These are phyloP conservation scores for Alternaria viburni DNA, from an alignment of 2,329 filamentous ascomycete genomes.

Conservation along the genomic window DNA sequence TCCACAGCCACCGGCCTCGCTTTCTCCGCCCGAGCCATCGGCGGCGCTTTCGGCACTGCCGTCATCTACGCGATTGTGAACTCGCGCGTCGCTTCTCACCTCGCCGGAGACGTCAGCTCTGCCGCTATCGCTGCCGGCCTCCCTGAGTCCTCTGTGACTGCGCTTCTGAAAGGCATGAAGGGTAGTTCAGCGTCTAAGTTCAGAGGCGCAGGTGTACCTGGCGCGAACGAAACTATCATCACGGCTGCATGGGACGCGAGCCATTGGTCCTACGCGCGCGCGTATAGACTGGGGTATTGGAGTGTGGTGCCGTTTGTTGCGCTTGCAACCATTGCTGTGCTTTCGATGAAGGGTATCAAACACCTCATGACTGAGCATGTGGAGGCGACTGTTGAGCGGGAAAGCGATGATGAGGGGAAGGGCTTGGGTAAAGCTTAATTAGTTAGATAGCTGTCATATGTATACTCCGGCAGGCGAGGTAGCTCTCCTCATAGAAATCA, in stretches of 20 bases:
- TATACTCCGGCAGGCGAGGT: too few relatives aligned
- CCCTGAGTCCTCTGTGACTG: conserved; percentile 22
- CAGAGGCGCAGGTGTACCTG: conserved; percentile 17
- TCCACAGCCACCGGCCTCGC: conserved; percentile 42
- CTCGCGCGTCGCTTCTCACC: conserved; percentile 28
- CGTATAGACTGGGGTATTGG: conserved; percentile 39
- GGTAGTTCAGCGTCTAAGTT: conserved; percentile 18
- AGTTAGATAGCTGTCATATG: too few relatives aligned
- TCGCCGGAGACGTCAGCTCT: conserved; percentile 23
- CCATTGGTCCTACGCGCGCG: conserved; percentile 37
- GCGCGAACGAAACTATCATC: conserved; percentile 24
- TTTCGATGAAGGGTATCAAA: conserved; percentile 36
- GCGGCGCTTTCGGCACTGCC: conserved; percentile 41
- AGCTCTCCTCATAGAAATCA: too few relatives aligned
- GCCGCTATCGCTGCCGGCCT: conserved; percentile 33
- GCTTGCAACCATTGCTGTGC: conserved; percentile 30
- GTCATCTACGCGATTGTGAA: conserved; percentile 41
- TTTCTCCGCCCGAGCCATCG: conserved; percentile 42
- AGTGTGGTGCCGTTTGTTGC: conserved; percentile 42
- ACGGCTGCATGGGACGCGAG: conserved; percentile 32
- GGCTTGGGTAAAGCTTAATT: not conserved
- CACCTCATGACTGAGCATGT: conserved; percentile 41
- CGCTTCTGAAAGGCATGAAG: conserved; percentile 29
- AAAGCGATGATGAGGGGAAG: conserved; percentile 19
- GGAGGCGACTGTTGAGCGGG: conserved; percentile 39